A percentile compares a stretch with the other conserved stretches of the same genome.
phyloP scores from a whole-genome alignment of 495 filamentous ascomycete species.

The Chaetomidium leptoderma region DNA sequence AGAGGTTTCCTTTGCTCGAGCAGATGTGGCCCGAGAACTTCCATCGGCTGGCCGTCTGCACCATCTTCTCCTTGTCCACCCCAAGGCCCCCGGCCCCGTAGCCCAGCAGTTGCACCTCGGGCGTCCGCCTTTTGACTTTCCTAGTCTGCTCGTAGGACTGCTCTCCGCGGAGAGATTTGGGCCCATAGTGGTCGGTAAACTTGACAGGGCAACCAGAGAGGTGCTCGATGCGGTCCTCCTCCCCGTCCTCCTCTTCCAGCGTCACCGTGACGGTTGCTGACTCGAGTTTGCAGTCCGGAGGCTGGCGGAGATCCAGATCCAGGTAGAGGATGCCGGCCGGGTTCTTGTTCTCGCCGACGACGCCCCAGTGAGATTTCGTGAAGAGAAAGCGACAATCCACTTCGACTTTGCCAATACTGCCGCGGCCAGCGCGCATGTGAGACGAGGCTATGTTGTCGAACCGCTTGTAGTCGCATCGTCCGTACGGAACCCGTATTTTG shows the following conservation, averaged over 20 bases:
- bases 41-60: conserved; percentile 15
- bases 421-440: conserved; percentile 14
- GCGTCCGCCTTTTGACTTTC: conserved; percentile 7
- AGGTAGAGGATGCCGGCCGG: conserved; percentile 36
- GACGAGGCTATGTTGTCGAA: conserved; percentile 22
- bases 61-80: conserved; percentile 14
- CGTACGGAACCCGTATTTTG: conserved; percentile 6
- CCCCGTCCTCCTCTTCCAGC: conserved; percentile 22
- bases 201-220: conserved; percentile 16
- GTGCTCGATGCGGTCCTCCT: not conserved
- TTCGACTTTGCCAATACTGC: conserved; percentile 23
- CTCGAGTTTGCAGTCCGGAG: conserved; percentile 28
- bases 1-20: conserved; percentile 3
- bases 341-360: conserved; percentile 23
- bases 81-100: conserved; percentile 21
- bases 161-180: conserved; percentile 12
- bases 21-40: conserved; percentile 18
- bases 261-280: conserved; percentile 30
- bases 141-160: conserved; percentile 7
- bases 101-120: conserved; percentile 14
- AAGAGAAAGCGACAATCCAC: conserved; percentile 35
- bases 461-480: conserved; percentile 15
- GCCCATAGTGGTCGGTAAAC: conserved; percentile 25
- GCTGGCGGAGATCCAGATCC: conserved; percentile 31
- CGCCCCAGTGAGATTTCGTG: conserved; percentile 34